Evolutionary conservation across 805 yeast species (phyloP), one percentile per base, ranked within the genome.

Genomic region (Vanderwaltozyma verrucispora): DNA sequence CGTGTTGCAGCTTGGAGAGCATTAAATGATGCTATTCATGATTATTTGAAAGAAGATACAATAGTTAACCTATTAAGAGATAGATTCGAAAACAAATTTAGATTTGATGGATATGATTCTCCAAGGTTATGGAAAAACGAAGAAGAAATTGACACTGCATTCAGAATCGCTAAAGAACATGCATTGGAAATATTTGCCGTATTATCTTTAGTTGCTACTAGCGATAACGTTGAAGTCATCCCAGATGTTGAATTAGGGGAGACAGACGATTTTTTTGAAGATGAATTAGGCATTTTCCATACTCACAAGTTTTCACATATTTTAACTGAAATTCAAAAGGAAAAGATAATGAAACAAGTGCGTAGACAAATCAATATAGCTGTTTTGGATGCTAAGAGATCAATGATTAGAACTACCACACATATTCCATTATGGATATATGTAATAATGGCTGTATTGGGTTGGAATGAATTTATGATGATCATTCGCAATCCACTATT

Each of bases 381-480:
- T 32, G 88, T 76, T 43, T 67, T 89, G 33, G 96, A 88, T 51
- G 87, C 96, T 15, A 88, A 84, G 59, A 74, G 96, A 46, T 82
- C 95, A 3, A 77, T 84, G 37, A 71, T 87, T 33, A 80, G 78
- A 44, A 78, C 80, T 33, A 72, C 77, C 11, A 75, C 95, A 1
- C 77, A 80, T 41, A 80, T 92, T 40, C 98, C 98, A 4, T 66
- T 77, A 46, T 92, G 80, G 66, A 75, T 92, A 40, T 87, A 85
- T 62, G 62, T 75, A 10, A 53, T 89, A 12, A 63, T 92, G 18
- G 58, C 81, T 2, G 76, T 83, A 3, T 65, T 92, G 17, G 98
- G 98, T 9, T 92, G 96, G 96, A 88, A 88, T 59, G 96, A 92
- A 66, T 80, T 92, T 47, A 73, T 87, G 81, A 80, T 92, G 9